These are phyloP conservation scores for Neopestalotiopsis rosae DNA, from an alignment of 2,329 filamentous ascomycete species.

Conservation along the genomic window DNA sequence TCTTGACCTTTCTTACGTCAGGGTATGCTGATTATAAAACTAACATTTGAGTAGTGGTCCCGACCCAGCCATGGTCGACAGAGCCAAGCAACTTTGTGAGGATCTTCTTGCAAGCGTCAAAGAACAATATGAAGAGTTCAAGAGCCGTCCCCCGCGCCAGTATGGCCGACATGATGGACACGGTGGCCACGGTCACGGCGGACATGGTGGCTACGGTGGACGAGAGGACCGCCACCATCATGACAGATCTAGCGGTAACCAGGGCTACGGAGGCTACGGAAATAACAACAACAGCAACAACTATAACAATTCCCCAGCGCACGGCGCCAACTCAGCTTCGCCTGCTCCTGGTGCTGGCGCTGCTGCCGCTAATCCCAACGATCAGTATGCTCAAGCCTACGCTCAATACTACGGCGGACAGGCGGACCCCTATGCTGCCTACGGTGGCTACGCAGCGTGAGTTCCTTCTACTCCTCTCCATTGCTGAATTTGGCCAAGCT, in stretches of 20 bases:
- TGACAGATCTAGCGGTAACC: constrained; percentile 39
- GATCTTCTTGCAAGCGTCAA: constrained; percentile 87
- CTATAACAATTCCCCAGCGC: constrained; percentile 46
- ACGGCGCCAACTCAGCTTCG: constrained; percentile 42
- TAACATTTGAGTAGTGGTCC: constrained; percentile 70
- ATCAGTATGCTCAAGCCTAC: constrained; percentile 79
- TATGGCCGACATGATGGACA: constrained; percentile 57
- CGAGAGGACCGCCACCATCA: constrained; percentile 33
- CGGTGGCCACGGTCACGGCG: constrained; percentile 42
- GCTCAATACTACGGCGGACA: constrained; percentile 77
- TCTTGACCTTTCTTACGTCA: constrained; percentile 25
- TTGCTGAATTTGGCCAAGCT: constrained; percentile 20
- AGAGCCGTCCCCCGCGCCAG: constrained; percentile 75
- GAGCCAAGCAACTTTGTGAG: constrained; percentile 86
- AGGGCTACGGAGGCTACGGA: constrained; percentile 34
- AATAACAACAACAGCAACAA: constrained; percentile 40
- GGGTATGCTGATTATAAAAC: constrained; percentile 21
- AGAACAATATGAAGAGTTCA: constrained; percentile 90
- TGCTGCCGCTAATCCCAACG: constrained; percentile 50
- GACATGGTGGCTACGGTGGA: constrained; percentile 47
- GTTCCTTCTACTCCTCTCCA: constrained; percentile 23
- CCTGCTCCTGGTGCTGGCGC: constrained; percentile 43
- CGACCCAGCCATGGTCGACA: constrained; percentile 82
- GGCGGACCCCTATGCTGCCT: constrained; percentile 83
- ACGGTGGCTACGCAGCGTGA: constrained; percentile 85